Percentiles rank a stretch among this genome's conserved stretches.
Evolutionary conservation across 768 basidiomycete genomes (phyloP).

Genomic region (Collybia mongolica): DNA sequence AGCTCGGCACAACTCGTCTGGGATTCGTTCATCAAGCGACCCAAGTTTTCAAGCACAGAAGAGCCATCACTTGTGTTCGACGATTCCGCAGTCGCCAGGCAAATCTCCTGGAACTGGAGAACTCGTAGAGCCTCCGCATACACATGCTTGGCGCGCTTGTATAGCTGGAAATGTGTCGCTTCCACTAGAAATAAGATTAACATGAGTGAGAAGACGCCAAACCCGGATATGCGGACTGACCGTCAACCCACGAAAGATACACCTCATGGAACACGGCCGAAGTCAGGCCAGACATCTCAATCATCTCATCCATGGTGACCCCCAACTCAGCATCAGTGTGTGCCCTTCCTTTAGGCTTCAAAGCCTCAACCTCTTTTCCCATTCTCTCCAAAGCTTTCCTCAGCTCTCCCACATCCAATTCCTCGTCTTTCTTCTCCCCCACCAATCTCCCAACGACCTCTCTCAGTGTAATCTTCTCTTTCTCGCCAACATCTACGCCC

Average conservation of each 20-base stretch:
- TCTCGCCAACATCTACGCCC: conserved; percentile 37
- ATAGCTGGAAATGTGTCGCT: conserved; percentile 78
- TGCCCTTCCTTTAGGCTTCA: conserved; percentile 40
- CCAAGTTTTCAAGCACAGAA: conserved; percentile 46
- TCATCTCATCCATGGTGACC: conserved; percentile 74
- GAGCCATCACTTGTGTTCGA: conserved; percentile 15
- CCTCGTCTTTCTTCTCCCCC: conserved; percentile 44
- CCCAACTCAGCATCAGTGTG: conserved; percentile 48
- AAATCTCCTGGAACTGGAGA: conserved; percentile 70
- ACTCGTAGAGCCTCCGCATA: conserved; percentile 80
- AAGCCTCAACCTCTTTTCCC: conserved; percentile 44
- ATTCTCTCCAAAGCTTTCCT: conserved; percentile 47
- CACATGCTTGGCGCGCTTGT: conserved; percentile 81
- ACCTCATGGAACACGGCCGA: conserved; percentile 57
- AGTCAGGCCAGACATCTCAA: conserved; percentile 57
- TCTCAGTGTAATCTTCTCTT: conserved; percentile 61
- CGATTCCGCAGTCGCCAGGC: conserved; percentile 41
- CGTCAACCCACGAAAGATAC: conserved; percentile 79
- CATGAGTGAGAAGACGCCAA: neutral
- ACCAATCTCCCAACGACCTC: conserved; percentile 63
- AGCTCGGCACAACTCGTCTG: conserved; percentile 67
- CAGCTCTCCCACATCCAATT: conserved; percentile 44
- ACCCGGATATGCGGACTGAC: conserved; percentile 35
- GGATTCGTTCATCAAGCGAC: conserved; percentile 75
- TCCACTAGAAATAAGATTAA: conserved; percentile 49